phyloP scores from a whole-genome alignment of 2,329 filamentous ascomycete genomes.

The Diaporthe citri region DNA sequence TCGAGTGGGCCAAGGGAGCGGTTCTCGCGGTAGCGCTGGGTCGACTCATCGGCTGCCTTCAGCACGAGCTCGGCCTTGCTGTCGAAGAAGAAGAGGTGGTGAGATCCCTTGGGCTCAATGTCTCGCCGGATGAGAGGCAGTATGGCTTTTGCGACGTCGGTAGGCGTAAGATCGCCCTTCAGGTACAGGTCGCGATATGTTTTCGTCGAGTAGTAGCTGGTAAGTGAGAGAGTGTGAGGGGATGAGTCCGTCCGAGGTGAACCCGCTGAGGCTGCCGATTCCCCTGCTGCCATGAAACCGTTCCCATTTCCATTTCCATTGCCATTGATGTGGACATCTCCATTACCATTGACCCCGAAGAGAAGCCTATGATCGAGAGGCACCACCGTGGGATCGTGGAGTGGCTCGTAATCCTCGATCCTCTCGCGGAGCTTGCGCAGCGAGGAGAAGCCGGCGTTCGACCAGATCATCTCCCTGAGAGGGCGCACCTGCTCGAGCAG shows the following conservation, averaged over 20 bases:
- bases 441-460: conserved; percentile 72
- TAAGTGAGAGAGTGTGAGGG: conserved; percentile 32
- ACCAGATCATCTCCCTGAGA: conserved; percentile 69
- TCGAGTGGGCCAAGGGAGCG: conserved; percentile 74
- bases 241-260: conserved; percentile 17
- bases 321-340: conserved; percentile 64
- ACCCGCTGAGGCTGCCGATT: conserved; percentile 20
- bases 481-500: conserved; percentile 69
- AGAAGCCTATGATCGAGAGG: conserved; percentile 54
- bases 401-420: conserved; percentile 64
- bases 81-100: conserved; percentile 60
- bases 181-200: conserved; percentile 61
- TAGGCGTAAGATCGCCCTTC: conserved; percentile 59
- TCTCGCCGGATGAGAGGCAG: conserved; percentile 60
- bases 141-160: conserved; percentile 59
- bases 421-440: conserved; percentile 65
- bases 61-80: conserved; percentile 56
- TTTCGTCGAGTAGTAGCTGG: conserved; percentile 59
- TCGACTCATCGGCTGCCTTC: conserved; percentile 59
- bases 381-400: conserved; percentile 61
- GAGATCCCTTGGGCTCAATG: conserved; percentile 51
- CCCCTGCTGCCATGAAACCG: background rate
- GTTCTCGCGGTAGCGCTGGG: conserved; percentile 62
- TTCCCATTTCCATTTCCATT: conserved; percentile 60
- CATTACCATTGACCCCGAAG: conserved; percentile 61